Evolutionary conservation across 371 early-diverging fungal genomes (phyloP).

Genomic region (Phascolomyces articulosus): DNA sequence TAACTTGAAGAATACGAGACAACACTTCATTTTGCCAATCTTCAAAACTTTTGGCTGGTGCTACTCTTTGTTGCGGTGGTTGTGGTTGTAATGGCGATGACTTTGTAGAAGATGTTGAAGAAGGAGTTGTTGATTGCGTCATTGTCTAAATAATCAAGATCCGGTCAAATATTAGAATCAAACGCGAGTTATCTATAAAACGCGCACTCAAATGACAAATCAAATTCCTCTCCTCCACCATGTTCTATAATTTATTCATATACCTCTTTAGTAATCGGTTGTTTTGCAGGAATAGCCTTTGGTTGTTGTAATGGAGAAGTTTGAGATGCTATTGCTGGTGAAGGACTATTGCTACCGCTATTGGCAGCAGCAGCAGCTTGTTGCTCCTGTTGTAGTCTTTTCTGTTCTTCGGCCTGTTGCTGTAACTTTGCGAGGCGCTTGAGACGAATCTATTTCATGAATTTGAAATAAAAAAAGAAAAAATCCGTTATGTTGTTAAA

Average conservation of each 20-base stretch:
- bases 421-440: constrained; percentile 73
- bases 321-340: constrained; percentile 1
- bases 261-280: background rate
- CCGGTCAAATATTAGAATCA: too few species aligned
- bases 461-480: too few species aligned
- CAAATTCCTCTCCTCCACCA: too few species aligned
- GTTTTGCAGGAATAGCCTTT: background rate
- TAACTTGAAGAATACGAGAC: constrained; percentile 81
- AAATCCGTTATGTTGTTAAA: too few species aligned
- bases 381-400: constrained; percentile 14
- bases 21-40: constrained; percentile 89
- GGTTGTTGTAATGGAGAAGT: constrained; percentile 9
- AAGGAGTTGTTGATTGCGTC: background rate
- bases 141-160: background rate
- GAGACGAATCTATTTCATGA: constrained; percentile 61
- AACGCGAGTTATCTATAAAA: too few species aligned
- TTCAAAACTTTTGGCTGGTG: constrained; percentile 66
- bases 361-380: background rate
- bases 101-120: background rate
- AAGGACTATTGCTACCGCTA: constrained; percentile 2
- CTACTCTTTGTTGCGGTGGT: constrained; percentile 8
- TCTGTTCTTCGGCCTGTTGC: constrained; percentile 36
- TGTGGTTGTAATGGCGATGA: constrained; percentile 1
- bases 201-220: too few species aligned
- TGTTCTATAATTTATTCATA: too few species aligned